Evolutionary conservation across 2,329 filamentous ascomycete genomes (phyloP).

Genomic region (Fusarium sulawesiense): DNA sequence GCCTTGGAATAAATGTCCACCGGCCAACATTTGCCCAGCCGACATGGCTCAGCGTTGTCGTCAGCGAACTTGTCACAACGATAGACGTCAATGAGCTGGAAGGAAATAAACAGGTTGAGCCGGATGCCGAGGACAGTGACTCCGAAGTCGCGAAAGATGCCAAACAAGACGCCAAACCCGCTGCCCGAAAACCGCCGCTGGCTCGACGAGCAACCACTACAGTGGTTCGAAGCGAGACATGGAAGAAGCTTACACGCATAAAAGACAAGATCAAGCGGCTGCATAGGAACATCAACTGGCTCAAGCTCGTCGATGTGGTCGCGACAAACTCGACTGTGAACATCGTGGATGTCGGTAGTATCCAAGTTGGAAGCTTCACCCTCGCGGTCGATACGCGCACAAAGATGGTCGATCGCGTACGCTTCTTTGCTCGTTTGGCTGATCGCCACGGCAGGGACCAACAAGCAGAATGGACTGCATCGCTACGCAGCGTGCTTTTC

Average conservation of each 20-base stretch:
- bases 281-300: slow-evolving; percentile 87
- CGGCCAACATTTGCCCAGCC: slow-evolving; percentile 96
- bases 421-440: slow-evolving; percentile 85
- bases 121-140: slow-evolving; percentile 46
- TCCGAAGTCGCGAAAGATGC: slow-evolving; percentile 44
- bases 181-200: slow-evolving; percentile 36
- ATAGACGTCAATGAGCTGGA: slow-evolving; percentile 78
- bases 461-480: slow-evolving; percentile 95
- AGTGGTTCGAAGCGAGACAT: slow-evolving; percentile 73
- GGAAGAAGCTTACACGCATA: slow-evolving; percentile 79
- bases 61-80: slow-evolving; percentile 87
- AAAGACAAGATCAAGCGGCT: slow-evolving; percentile 90
- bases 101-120: slow-evolving; percentile 54
- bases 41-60: slow-evolving; percentile 91
- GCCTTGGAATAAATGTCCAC: slow-evolving; percentile 88
- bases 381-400: slow-evolving; percentile 90
- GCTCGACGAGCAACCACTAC: slow-evolving; percentile 24
- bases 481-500: slow-evolving; percentile 86
- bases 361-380: slow-evolving; percentile 87
- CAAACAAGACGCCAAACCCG: slow-evolving; percentile 41
- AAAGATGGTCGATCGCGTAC: slow-evolving; percentile 90
- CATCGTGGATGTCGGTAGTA: slow-evolving; percentile 81
- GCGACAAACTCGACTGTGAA: slow-evolving; percentile 83
- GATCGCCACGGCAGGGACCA: slow-evolving; percentile 65
- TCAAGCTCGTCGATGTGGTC: slow-evolving; percentile 88